phyloP scores from a whole-genome alignment of 2,329 filamentous ascomycete species.

The Penicillium corylophilum region DNA sequence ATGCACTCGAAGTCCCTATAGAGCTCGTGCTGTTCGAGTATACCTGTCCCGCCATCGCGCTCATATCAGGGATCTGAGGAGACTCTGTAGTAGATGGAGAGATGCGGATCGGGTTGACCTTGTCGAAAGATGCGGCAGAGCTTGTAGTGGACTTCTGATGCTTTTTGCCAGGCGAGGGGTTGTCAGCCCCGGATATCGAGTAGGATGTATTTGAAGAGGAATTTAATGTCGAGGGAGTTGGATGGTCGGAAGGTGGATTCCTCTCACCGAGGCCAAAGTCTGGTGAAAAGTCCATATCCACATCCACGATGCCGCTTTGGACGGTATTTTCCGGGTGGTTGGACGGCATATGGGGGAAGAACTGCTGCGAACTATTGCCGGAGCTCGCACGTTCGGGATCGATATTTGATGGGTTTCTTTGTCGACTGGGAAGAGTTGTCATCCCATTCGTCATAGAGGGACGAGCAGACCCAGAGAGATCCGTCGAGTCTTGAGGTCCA shows the following conservation, averaged over 20 bases:
- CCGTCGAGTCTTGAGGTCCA: slow-evolving; percentile 4
- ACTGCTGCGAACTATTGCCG: slow-evolving; percentile 5
- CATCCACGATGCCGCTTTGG: slow-evolving; percentile 11
- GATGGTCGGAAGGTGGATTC: slow-evolving; percentile 34
- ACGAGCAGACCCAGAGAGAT: slow-evolving; percentile 2
- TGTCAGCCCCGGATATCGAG: slow-evolving; percentile 30
- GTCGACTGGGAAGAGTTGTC: slow-evolving; percentile 28
- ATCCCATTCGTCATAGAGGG: slow-evolving; percentile 5
- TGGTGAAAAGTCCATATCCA: slow-evolving; percentile 36
- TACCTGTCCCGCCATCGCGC: slow-evolving; percentile 15
- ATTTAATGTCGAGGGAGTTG: slow-evolving; percentile 37
- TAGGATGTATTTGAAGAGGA: slow-evolving; percentile 40
- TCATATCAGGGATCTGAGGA: slow-evolving; percentile 15
- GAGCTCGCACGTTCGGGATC: neutral
- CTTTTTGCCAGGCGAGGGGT: slow-evolving; percentile 26
- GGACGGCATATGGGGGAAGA: slow-evolving; percentile 11
- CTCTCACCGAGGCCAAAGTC: slow-evolving; percentile 32
- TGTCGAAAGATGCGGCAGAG: slow-evolving; percentile 15
- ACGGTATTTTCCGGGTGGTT: neutral
- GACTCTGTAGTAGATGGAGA: slow-evolving; percentile 15
- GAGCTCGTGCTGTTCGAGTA: slow-evolving; percentile 16
- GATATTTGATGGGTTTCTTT: slow-evolving; percentile 13
- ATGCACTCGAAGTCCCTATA: slow-evolving; percentile 18
- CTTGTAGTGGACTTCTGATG: slow-evolving; percentile 19
- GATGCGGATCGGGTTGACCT: slow-evolving; percentile 13